Conservation (phyloP, 192 early-diverging fungal species). For the Gamsiella multidivaricata region DNA sequence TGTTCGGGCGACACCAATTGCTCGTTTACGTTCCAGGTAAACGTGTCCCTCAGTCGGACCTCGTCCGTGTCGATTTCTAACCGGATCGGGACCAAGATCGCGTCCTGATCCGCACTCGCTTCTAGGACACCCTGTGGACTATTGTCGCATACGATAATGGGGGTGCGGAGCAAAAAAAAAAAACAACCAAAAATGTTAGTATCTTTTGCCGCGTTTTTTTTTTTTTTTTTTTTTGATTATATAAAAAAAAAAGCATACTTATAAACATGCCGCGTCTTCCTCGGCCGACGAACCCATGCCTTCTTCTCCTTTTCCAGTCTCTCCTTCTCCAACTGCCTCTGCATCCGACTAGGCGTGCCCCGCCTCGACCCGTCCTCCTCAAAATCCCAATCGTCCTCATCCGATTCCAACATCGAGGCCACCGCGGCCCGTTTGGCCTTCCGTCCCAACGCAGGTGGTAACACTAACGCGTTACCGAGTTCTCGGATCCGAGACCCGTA, state of each 20-base stretch:
- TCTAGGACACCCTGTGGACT: conserved; percentile 57
- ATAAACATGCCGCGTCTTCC: conserved; percentile 53
- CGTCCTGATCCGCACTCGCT: conserved; percentile 71
- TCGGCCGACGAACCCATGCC: conserved; percentile 26
- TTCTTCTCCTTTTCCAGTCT: conserved; percentile 54
- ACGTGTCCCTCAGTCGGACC: conserved; percentile 87
- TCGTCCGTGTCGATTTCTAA: conserved; percentile 91
- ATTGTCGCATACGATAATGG: too few species aligned
- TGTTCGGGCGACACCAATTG: conserved; percentile 81
- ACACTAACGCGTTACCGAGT: conserved; percentile 60
- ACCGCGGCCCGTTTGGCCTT: conserved; percentile 53
- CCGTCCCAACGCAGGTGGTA: conserved; percentile 55
- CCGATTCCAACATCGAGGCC: conserved; percentile 52
- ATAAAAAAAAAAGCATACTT: too few species aligned
- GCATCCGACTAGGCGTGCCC: conserved; percentile 36
- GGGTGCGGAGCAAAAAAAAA: conserved; percentile 7
- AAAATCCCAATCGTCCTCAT: conserved; percentile 60
- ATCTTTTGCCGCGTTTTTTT: too few species aligned
- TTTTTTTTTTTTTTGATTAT: too few species aligned
- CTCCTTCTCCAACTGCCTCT: conserved; percentile 34
- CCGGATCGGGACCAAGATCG: conserved; percentile 87
- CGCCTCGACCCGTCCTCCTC: conserved; percentile 54
- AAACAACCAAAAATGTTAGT: neutral
- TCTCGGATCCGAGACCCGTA: conserved; percentile 63
- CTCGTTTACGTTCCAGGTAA: conserved; percentile 94